A percentile compares a stretch with the other conserved stretches of the same genome.
phyloP scores from a whole-genome alignment of 2,329 filamentous ascomycete genomes.

The Huntiella savannae region DNA sequence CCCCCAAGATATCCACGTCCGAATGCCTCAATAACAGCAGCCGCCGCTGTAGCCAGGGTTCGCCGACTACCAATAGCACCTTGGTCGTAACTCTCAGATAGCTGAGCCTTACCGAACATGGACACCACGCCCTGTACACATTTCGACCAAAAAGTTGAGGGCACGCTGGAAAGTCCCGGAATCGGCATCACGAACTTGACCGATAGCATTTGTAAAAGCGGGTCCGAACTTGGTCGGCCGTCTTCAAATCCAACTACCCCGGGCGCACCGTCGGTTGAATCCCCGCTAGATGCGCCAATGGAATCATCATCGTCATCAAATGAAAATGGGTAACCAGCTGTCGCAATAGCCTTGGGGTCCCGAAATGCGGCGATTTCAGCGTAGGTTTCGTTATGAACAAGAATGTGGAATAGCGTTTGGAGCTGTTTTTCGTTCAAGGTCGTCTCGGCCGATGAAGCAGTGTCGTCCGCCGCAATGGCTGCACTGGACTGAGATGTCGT shows the following conservation, averaged over 20 bases:
- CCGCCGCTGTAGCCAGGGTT: slow-evolving; percentile 52
- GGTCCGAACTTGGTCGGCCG: slow-evolving; percentile 17
- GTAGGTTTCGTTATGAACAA: slow-evolving; percentile 40
- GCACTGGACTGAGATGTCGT: background rate
- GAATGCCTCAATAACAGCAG: slow-evolving; percentile 49
- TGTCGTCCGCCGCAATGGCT: background rate
- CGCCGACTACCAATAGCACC: slow-evolving; percentile 55
- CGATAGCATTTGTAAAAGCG: slow-evolving; percentile 45
- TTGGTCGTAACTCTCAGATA: slow-evolving; percentile 71
- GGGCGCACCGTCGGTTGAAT: background rate
- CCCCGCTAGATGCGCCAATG: background rate
- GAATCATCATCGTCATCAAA: slow-evolving; percentile 14
- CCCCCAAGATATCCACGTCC: slow-evolving; percentile 48
- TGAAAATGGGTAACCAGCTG: slow-evolving; percentile 53
- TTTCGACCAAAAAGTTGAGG: slow-evolving; percentile 45
- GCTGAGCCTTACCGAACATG: slow-evolving; percentile 44
- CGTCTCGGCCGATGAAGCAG: background rate
- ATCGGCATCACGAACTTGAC: slow-evolving; percentile 41
- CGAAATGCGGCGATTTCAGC: slow-evolving; percentile 57
- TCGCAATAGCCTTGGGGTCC: slow-evolving; percentile 38
- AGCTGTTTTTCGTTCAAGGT: slow-evolving; percentile 23
- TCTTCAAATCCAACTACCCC: slow-evolving; percentile 14
- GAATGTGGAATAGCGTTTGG: slow-evolving; percentile 37
- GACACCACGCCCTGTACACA: slow-evolving; percentile 39
- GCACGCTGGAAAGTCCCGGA: slow-evolving; percentile 46